Evolutionary conservation across 805 yeast genomes (phyloP), one percentile per base, ranked within the genome.

Genomic region (Kuraishia piskuri): DNA sequence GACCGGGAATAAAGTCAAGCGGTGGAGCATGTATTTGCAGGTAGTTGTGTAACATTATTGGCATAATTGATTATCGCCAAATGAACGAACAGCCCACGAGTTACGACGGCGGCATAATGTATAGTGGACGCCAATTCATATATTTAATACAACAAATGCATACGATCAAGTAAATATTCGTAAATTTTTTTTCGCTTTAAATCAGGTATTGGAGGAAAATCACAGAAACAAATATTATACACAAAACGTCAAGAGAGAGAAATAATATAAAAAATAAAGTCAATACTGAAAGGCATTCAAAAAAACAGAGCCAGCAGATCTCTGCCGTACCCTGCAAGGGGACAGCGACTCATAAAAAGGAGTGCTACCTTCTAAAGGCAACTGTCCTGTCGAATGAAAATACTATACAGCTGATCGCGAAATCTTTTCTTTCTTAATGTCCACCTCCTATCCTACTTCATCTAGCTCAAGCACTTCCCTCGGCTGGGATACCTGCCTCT

Each of bases 51-150:
- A n/a, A n/a, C n/a, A n/a, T n/a, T n/a, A n/a, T n/a, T n/a, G n/a
- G n/a, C n/a, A n/a, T n/a, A n/a, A n/a, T n/a, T n/a, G n/a, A n/a
- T n/a, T n/a, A n/a, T n/a, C n/a, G n/a, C n/a, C 31, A 25, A 10
- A 10, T 31, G 40, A 31, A 31, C 17, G 40, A 31, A n/a, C n/a
- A n/a, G n/a, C n/a, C n/a, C n/a, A n/a, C n/a, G n/a, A n/a, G n/a
- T n/a, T n/a, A n/a, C n/a, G n/a, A n/a, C n/a, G n/a, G n/a, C n/a
- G 44, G 52, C 22, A 48, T 26, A 40, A 44, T 31, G 40, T 3
- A 12, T 7, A 48, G 45, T 46, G 45, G 44, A 53, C 46, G 53
- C 17, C 49, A 52, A 52, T 31, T 31, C 40, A 31, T 31, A 12
- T 31, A 31, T 31, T 31, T 31, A 25, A 31, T 31, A 31, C n/a